phyloP scores from a whole-genome alignment of 192 early-diverging fungal genomes.

The Backusella morwellensis region DNA sequence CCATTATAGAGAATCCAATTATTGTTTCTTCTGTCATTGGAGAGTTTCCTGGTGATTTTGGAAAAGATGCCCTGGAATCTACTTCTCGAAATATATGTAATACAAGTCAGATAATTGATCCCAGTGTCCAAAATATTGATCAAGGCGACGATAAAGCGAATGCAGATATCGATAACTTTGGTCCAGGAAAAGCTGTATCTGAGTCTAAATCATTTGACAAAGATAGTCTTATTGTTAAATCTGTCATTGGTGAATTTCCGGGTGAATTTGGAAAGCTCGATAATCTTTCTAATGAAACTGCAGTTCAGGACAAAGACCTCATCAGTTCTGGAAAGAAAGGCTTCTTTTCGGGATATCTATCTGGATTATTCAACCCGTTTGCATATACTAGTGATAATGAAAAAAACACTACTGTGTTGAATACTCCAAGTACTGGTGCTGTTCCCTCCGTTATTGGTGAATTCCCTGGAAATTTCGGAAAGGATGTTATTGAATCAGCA shows the following conservation, averaged over 20 bases:
- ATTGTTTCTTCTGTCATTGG: background rate
- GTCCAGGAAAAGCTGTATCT: background rate
- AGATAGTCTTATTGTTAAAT: background rate
- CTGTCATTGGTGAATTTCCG: no score
- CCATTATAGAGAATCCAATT: background rate
- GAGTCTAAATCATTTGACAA: background rate
- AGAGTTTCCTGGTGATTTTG: background rate
- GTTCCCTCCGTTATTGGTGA: background rate
- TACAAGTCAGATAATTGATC: background rate
- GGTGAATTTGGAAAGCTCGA: no score
- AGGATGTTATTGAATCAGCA: background rate
- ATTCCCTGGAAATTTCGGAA: background rate
- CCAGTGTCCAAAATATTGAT: background rate
- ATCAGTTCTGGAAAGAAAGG: background rate
- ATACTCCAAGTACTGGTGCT: no score
- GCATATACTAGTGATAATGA: background rate
- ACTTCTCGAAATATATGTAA: background rate
- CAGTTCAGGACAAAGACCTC: background rate
- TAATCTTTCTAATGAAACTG: background rate
- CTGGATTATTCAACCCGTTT: background rate
- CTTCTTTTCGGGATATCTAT: background rate
- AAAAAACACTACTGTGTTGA: no score
- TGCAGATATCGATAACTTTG: background rate
- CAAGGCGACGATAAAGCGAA: background rate
- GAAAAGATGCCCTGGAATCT: background rate